Conservation (phyloP, 2,329 filamentous ascomycete species). For the Thelonectria discophora region DNA sequence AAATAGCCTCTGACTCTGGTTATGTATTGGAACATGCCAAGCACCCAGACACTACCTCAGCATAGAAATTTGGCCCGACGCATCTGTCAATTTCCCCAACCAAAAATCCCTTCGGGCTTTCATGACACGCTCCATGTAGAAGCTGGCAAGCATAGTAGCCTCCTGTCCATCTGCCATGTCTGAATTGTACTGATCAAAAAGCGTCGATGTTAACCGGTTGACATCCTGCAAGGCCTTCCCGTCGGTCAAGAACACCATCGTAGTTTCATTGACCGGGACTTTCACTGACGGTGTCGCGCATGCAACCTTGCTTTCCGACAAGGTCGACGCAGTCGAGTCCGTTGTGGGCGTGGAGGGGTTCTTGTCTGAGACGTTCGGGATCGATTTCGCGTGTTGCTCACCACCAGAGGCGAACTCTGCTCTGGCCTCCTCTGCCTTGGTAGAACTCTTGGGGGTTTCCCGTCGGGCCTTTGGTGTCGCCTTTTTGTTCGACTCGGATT, state of each 20-base stretch:
- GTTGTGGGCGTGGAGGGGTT: not conserved
- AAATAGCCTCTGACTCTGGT: too few species aligned
- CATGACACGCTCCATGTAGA: constrained; percentile 45
- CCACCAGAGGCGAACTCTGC: not conserved
- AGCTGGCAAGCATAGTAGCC: constrained; percentile 37
- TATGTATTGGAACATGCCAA: not conserved
- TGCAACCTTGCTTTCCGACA: not conserved
- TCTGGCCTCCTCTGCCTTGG: not conserved
- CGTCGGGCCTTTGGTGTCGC: not conserved
- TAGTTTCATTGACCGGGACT: not conserved
- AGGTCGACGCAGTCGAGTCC: not conserved
- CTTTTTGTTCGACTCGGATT: not conserved
- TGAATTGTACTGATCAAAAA: constrained; percentile 48
- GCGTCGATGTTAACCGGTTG: constrained; percentile 35
- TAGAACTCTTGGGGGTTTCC: not conserved
- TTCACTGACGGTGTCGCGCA: too few species aligned
- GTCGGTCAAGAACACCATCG: constrained; percentile 40
- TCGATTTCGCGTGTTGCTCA: not conserved
- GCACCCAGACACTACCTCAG: not conserved
- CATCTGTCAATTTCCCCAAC: constrained; percentile 36
- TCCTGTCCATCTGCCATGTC: constrained; percentile 41
- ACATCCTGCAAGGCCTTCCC: constrained; percentile 36
- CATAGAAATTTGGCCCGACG: constrained; percentile 2
- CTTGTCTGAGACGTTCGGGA: not conserved
- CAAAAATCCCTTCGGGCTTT: constrained; percentile 44